Percentiles rank a stretch among this genome's conserved stretches.
Conservation (phyloP, 805 yeast genomes). For the Candida xiaguanensis region DNA sequence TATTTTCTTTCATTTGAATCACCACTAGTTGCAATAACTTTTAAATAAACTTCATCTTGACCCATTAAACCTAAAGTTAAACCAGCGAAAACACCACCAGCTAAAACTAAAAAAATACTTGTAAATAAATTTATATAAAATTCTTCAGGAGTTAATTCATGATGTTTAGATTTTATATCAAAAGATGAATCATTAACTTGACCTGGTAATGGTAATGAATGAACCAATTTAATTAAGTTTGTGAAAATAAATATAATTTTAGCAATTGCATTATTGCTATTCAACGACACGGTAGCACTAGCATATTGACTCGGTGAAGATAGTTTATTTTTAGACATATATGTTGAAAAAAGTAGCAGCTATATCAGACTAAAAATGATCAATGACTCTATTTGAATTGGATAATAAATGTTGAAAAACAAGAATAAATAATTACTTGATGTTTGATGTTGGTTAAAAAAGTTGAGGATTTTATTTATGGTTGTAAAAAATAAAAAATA, state of each 20-base stretch:
- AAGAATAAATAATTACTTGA: no score
- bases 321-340: slow-evolving; percentile 18
- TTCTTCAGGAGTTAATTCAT: slow-evolving; percentile 31
- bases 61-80: slow-evolving; percentile 96
- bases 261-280: slow-evolving; percentile 19
- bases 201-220: slow-evolving; percentile 28
- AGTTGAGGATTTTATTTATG: not conserved
- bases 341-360: no score
- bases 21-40: slow-evolving; percentile 90
- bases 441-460: no score
- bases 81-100: slow-evolving; percentile 92
- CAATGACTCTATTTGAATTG: not conserved
- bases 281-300: slow-evolving; percentile 20
- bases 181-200: slow-evolving; percentile 8
- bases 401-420: no score
- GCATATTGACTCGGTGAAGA: slow-evolving; percentile 30
- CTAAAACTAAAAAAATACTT: slow-evolving; percentile 59
- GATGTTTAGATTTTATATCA: slow-evolving; percentile 10
- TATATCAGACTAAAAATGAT: no score
- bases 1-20: slow-evolving; percentile 59
- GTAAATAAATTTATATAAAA: slow-evolving; percentile 48
- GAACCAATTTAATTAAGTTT: slow-evolving; percentile 29
- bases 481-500: slow-evolving; percentile 1
- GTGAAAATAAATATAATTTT: slow-evolving; percentile 30
- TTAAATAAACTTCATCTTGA: slow-evolving; percentile 91